Percentiles rank a stretch among this genome's conserved stretches.
These are phyloP conservation scores for Viola pubescens DNA, from an alignment of 441 rosid genomes.

Conservation along the genomic window DNA sequence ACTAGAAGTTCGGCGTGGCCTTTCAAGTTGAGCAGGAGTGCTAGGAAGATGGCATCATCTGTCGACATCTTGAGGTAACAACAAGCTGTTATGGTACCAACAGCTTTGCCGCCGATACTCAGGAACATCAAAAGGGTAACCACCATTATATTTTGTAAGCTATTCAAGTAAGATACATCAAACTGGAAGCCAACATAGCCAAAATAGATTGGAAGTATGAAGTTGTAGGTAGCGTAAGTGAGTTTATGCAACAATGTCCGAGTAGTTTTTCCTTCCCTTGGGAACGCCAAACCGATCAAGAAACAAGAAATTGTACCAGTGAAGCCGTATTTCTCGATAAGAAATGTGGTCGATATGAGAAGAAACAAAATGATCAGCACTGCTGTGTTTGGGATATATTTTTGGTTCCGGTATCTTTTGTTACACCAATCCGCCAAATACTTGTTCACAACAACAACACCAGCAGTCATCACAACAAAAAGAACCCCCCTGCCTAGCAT, in stretches of 20 bases:
- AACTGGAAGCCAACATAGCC: constrained; percentile 73
- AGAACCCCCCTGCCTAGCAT: constrained; percentile 28
- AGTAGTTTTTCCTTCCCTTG: constrained; percentile 69
- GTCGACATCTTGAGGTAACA: constrained; percentile 41
- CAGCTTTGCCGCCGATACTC: constrained; percentile 41
- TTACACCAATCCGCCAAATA: constrained; percentile 53
- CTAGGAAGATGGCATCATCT: constrained; percentile 44
- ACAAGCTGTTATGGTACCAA: constrained; percentile 52
- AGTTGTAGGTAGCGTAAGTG: constrained; percentile 58
- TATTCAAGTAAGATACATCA: constrained; percentile 19
- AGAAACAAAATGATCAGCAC: constrained; percentile 39
- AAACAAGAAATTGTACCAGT: constrained; percentile 46
- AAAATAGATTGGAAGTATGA: constrained; percentile 71
- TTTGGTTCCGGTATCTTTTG: constrained; percentile 40
- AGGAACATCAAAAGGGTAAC: constrained; percentile 29
- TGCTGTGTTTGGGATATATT: constrained; percentile 53
- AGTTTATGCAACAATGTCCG: constrained; percentile 57
- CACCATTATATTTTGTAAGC: constrained; percentile 10
- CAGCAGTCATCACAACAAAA: constrained; percentile 25
- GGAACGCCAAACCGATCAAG: constrained; percentile 59
- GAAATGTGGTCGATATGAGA: constrained; percentile 25
- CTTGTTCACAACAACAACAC: constrained; percentile 32
- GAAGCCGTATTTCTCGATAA: constrained; percentile 33
- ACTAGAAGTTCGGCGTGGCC: constrained; percentile 65
- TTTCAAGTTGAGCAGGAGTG: constrained; percentile 55